A percentile compares a stretch with the other conserved stretches of the same genome.
Conservation (phyloP, 306 rosid species). For the Vicia villosa region DNA sequence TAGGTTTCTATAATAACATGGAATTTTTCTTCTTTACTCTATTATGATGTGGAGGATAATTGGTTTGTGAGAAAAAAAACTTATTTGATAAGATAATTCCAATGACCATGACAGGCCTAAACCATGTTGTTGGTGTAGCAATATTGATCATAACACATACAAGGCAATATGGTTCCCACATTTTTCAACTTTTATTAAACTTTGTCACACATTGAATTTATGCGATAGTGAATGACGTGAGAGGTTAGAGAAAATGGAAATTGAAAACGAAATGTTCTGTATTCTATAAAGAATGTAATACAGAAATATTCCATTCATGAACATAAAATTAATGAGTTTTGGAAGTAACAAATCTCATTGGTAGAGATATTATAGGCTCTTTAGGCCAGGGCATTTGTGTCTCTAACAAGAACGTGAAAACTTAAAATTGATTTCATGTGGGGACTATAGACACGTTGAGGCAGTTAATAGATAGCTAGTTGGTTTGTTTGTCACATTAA, state of each 20-base stretch:
- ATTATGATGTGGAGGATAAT: constrained; percentile 9
- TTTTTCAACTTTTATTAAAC: constrained; percentile 37
- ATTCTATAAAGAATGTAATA: constrained; percentile 38
- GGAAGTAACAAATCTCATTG: constrained; percentile 36
- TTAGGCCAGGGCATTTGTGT: constrained; percentile 39
- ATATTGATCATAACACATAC: constrained; percentile 31
- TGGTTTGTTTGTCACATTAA: constrained; percentile 36
- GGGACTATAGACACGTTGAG: constrained; percentile 32
- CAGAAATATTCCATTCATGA: constrained; percentile 33
- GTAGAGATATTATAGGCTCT: constrained; percentile 24
- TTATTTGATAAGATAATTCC: neutral
- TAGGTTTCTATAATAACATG: constrained; percentile 30
- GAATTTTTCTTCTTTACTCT: constrained; percentile 26
- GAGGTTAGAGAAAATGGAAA: constrained; percentile 31
- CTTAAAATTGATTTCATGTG: constrained; percentile 38
- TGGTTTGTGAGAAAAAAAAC: constrained; percentile 2
- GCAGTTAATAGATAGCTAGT: constrained; percentile 7
- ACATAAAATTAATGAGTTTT: constrained; percentile 27
- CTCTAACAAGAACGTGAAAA: constrained; percentile 35
- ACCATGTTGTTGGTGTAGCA: constrained; percentile 23
- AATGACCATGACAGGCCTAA: neutral
- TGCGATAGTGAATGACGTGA: constrained; percentile 29
- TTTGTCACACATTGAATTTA: constrained; percentile 27
- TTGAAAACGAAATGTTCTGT: constrained; percentile 37
- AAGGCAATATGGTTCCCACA: constrained; percentile 40